These are phyloP conservation scores for Diospyros kaki DNA, from an alignment of 148 eudicot genomes.

Conservation along the genomic window DNA sequence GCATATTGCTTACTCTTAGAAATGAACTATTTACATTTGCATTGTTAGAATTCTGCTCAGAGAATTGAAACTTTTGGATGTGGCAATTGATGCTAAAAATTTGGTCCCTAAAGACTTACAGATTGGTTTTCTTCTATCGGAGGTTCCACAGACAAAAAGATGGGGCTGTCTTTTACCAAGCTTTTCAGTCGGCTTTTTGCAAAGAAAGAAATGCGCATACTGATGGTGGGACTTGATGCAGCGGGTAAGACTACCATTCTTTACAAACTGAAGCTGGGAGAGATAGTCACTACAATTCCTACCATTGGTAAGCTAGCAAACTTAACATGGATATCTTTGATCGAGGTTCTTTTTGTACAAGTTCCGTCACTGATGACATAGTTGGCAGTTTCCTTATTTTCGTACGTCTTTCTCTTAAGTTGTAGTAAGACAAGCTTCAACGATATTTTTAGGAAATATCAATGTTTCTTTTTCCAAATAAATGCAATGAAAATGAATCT, in stretches of 20 bases:
- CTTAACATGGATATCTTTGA: background rate
- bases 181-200: conserved; percentile 65
- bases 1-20: background rate
- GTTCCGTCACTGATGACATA: background rate
- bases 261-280: conserved; percentile 75
- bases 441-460: background rate
- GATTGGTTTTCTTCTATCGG: conserved; percentile 19
- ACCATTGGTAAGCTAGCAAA: conserved; percentile 52
- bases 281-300: conserved; percentile 72
- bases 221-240: conserved; percentile 81
- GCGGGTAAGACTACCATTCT: conserved; percentile 80
- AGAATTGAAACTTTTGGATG: background rate
- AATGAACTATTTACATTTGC: background rate
- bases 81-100: background rate
- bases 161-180: conserved; percentile 74
- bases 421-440: background rate
- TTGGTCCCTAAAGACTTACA: background rate
- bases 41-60: background rate
- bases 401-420: background rate
- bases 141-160: conserved; percentile 19
- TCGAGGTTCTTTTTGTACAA: background rate
- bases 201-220: conserved; percentile 71
- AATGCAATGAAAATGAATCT: background rate
- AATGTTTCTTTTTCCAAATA: background rate
- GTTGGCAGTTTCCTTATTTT: background rate